Evolutionary conservation across 139 green algal species (phyloP).

Genomic region (Picochlorum sp.): DNA sequence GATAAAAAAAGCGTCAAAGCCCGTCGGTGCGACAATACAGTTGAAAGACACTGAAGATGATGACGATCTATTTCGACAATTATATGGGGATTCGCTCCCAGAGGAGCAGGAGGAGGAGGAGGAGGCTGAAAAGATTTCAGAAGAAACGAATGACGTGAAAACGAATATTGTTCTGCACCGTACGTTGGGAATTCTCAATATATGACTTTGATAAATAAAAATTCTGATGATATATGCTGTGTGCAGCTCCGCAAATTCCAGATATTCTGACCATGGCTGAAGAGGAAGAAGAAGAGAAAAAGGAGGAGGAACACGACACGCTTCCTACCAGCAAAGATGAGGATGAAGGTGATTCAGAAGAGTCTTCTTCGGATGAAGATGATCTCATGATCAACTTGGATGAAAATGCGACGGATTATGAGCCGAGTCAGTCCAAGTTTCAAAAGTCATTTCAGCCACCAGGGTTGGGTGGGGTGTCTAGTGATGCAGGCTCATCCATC

Average conservation of each 20-base stretch:
- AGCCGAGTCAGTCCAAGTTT: slow-evolving; percentile 20
- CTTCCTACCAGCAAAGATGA: not conserved
- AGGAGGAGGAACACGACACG: not conserved
- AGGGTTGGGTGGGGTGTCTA: slow-evolving; percentile 8
- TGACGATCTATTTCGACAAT: slow-evolving; percentile 23
- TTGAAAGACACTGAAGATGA: slow-evolving; percentile 34
- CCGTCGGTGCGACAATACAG: not conserved
- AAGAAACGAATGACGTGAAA: too few relatives aligned
- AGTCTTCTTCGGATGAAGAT: slow-evolving; percentile 18
- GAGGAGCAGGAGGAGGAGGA: not conserved
- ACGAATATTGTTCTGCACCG: too few relatives aligned
- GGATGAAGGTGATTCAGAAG: not conserved
- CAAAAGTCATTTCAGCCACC: slow-evolving; percentile 7
- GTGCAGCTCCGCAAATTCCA: not conserved
- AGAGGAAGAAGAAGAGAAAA: not conserved
- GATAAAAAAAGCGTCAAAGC: not conserved
- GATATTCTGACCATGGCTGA: not conserved
- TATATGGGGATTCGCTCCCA: slow-evolving; percentile 19
- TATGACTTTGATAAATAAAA: too few relatives aligned
- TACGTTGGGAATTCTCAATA: too few relatives aligned
- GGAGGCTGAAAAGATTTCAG: too few relatives aligned
- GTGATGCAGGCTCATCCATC: not conserved
- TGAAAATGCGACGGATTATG: slow-evolving; percentile 25
- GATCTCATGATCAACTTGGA: slow-evolving; percentile 34
- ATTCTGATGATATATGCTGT: too few relatives aligned